Base-by-base conservation (phyloP, 2,329 filamentous ascomycete species). In the Fusarium coffeatum region DNA sequence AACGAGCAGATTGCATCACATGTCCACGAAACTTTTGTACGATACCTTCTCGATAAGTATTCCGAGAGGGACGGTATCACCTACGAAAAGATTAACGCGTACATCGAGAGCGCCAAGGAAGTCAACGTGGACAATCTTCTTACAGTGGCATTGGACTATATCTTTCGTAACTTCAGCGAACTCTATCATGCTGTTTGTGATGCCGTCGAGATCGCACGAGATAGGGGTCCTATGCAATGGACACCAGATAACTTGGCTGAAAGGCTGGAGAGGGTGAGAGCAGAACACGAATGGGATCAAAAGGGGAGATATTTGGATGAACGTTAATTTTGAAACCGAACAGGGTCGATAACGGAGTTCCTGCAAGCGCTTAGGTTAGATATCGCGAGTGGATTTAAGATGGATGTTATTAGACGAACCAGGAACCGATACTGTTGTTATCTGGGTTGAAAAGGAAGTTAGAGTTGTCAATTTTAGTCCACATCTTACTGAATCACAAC, bases 11-110 rank as follows among this genome's bases (percentile, higher is more conserved):
- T 46, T 59, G 72, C 71, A 48, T 69, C 72, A 58, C 60, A 73
- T 41, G 57, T 71, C 41, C 72, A 74, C 55, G 67, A 72, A 60
- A 57, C 55, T 20, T 58, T 74, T 71, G 72, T 71, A 45, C 68
- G 69, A 72, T 74, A 74, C 37, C 56, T 74, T 32, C 47, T 74
- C 42, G 72, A 74, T 27, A 74, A 68, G 50, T 71, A 73, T 55
- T 58, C 68, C 30, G 71, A 74, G 40, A 42, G 37, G 11, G 68
- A 63, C 20, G 71, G 71, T 41, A 67, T 74, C 59, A 74, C 66
- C 27, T 74, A 73, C 43, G 70, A 73, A 53, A 53, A 54, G 20
- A 56, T 74, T 37, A 71, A 74, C 53, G 59, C 48, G 50, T 65
- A 71, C 55, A 72, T 74, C 20, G 53, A 49, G 27, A 60, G 53